These are phyloP conservation scores for Sarocladium oryzae DNA, from an alignment of 2,329 filamentous ascomycete genomes.

Conservation along the genomic window DNA sequence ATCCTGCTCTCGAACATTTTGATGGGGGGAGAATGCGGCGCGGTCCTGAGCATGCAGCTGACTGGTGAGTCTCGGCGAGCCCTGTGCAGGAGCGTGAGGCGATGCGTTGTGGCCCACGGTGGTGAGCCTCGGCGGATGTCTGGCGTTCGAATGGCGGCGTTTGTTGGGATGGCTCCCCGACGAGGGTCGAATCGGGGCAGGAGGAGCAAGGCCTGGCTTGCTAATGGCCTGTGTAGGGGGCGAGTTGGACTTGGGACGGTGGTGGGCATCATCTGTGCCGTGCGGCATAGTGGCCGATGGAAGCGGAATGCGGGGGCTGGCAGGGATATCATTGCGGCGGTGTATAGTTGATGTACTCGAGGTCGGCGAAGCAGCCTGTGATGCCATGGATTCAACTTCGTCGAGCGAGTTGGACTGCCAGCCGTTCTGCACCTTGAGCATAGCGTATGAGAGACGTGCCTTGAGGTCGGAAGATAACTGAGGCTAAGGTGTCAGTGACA, in stretches of 20 bases:
- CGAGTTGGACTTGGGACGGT: slow-evolving; percentile 26
- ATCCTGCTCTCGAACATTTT: slow-evolving; percentile 68
- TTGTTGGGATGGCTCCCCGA: slow-evolving; percentile 25
- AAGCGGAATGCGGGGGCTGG: slow-evolving; percentile 40
- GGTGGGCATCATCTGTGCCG: background rate
- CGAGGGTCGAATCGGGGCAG: slow-evolving; percentile 48
- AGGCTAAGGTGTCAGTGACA: slow-evolving; percentile 6
- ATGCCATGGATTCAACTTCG: slow-evolving; percentile 69
- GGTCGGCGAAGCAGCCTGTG: slow-evolving; percentile 58
- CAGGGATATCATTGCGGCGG: slow-evolving; percentile 42
- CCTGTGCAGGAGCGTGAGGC: slow-evolving; percentile 35
- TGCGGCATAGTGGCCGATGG: background rate
- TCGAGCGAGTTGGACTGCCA: slow-evolving; percentile 76
- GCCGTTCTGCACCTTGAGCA: slow-evolving; percentile 86
- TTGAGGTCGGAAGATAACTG: slow-evolving; percentile 74
- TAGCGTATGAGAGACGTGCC: slow-evolving; percentile 83
- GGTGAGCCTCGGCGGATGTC: slow-evolving; percentile 33
- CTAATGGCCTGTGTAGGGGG: slow-evolving; percentile 28
- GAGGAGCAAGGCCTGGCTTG: slow-evolving; percentile 41
- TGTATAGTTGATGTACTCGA: slow-evolving; percentile 50
- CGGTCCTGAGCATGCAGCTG: slow-evolving; percentile 22
- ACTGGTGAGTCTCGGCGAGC: slow-evolving; percentile 22
- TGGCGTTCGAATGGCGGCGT: slow-evolving; percentile 41
- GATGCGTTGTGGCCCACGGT: slow-evolving; percentile 41
- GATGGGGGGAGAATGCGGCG: slow-evolving; percentile 51